Percentiles rank a stretch among this genome's conserved stretches.
phyloP scores from a whole-genome alignment of 371 early-diverging fungal species.

The Actinomucor elegans region DNA sequence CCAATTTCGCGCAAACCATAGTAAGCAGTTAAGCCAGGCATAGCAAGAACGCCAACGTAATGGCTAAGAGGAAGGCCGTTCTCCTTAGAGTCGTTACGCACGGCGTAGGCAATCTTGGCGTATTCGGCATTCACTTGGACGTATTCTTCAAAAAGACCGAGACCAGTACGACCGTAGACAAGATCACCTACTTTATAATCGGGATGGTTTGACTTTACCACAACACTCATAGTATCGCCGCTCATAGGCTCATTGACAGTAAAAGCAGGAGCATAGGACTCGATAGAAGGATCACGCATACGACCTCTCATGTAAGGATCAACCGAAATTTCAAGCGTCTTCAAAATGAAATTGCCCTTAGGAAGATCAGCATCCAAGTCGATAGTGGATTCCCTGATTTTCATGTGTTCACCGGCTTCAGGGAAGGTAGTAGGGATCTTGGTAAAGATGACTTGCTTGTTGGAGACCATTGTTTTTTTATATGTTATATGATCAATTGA shows the following conservation, averaged over 20 bases:
- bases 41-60: constrained; percentile 55
- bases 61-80: constrained; percentile 47
- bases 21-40: constrained; percentile 57
- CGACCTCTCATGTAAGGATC: constrained; percentile 64
- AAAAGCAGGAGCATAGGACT: constrained; percentile 59
- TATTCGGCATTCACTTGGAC: constrained; percentile 29
- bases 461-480: constrained; percentile 31
- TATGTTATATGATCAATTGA: no score
- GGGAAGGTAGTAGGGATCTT: constrained; percentile 44
- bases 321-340: constrained; percentile 42
- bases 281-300: constrained; percentile 52
- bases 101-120: constrained; percentile 21
- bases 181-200: constrained; percentile 62
- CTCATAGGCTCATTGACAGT: constrained; percentile 56
- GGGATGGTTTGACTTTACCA: constrained; percentile 57
- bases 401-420: constrained; percentile 47
- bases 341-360: constrained; percentile 57
- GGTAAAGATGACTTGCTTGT: constrained; percentile 39
- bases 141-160: constrained; percentile 57
- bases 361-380: constrained; percentile 46
- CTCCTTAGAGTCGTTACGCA: constrained; percentile 39
- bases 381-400: constrained; percentile 42
- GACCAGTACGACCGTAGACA: constrained; percentile 53
- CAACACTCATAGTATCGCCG: constrained; percentile 62
- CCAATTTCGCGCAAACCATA: constrained; percentile 14